Evolutionary conservation across 352 stramenopile species (phyloP).

Genomic region (Globisporangium spinosum): DNA sequence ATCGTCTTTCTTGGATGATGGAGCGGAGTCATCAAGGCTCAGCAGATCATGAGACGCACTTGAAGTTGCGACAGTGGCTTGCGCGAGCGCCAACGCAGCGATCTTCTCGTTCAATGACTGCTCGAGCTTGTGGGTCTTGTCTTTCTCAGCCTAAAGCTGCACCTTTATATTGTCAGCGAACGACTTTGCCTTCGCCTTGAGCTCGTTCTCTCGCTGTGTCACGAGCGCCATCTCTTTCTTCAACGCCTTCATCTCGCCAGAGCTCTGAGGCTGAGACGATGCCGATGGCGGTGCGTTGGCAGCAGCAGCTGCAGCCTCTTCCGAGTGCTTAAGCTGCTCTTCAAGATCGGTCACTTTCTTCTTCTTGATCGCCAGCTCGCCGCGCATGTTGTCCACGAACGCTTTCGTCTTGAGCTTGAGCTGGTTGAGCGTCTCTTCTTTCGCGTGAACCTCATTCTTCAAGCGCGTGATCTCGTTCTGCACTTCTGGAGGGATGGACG

Average conservation of each 20-base stretch:
- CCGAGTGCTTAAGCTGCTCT: conserved; percentile 38
- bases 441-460: conserved; percentile 53
- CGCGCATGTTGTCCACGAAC: conserved; percentile 77
- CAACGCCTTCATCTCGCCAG: conserved; percentile 32
- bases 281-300: background rate
- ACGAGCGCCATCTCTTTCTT: conserved; percentile 44
- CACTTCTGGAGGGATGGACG: conserved; percentile 22
- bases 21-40: conserved; percentile 16
- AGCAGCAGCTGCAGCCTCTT: conserved; percentile 10
- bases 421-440: conserved; percentile 76
- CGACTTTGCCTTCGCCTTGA: conserved; percentile 64
- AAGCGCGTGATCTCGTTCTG: conserved; percentile 53
- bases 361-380: conserved; percentile 55
- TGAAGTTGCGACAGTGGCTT: conserved; percentile 20
- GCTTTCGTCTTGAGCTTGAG: conserved; percentile 85
- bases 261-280: background rate
- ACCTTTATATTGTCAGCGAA: conserved; percentile 68
- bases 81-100: conserved; percentile 25
- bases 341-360: conserved; percentile 61
- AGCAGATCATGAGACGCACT: conserved; percentile 16
- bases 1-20: conserved; percentile 20
- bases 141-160: conserved; percentile 58
- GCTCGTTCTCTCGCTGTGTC: conserved; percentile 49
- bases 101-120: conserved; percentile 44
- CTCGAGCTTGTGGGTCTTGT: conserved; percentile 48